Evolutionary conservation across 2,329 filamentous ascomycete species (phyloP).

Genomic region (Verticillium zaregamsianum): DNA sequence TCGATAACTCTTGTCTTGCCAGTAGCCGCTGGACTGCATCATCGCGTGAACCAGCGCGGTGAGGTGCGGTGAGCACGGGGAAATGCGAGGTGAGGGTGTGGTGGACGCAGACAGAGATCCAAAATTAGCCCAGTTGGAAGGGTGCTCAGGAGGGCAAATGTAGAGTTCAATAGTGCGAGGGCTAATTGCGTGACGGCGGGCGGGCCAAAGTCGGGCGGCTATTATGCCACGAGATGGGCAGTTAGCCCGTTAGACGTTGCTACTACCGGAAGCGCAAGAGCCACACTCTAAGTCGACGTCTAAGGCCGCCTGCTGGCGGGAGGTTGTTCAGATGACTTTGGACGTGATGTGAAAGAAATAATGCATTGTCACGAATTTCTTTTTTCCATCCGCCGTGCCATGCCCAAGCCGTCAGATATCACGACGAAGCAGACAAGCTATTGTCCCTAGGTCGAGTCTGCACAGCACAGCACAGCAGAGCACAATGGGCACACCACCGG

Average conservation of each 20-base stretch:
- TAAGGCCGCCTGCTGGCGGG: not conserved
- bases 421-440: not conserved
- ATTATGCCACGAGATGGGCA: not conserved
- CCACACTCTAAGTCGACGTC: not conserved
- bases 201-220: not conserved
- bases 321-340: not conserved
- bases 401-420: not conserved
- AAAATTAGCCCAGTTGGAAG: constrained; percentile 22
- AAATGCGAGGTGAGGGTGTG: not conserved
- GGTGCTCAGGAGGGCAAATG: not conserved
- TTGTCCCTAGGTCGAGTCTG: not conserved
- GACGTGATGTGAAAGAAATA: not conserved
- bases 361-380: not conserved
- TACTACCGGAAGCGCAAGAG: not conserved
- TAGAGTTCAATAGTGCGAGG: not conserved
- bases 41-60: not conserved
- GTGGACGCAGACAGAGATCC: not conserved
- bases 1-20: not conserved
- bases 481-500: not conserved
- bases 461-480: not conserved
- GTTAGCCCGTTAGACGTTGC: not conserved
- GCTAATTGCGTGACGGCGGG: constrained; percentile 1
- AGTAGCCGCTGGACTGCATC: not conserved
- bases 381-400: not conserved
- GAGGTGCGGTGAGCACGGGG: not conserved